These are phyloP conservation scores for Hypoxylon sp. DNA, from an alignment of 2,329 filamentous ascomycete genomes.

Conservation along the genomic window DNA sequence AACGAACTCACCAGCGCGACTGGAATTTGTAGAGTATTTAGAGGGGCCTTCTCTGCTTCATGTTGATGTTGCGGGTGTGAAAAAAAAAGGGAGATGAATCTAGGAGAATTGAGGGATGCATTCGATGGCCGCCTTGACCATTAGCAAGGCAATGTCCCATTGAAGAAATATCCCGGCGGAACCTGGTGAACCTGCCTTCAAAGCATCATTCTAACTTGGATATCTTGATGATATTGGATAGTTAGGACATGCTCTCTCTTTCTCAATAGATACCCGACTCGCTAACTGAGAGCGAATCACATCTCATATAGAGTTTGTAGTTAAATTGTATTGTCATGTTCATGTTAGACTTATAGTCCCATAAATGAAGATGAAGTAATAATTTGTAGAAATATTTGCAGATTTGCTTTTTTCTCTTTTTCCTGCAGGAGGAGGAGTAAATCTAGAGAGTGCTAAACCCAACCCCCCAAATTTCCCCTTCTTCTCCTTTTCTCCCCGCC, in stretches of 20 bases:
- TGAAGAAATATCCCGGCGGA: not conserved
- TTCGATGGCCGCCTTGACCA: not conserved
- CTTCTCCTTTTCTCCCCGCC: no score
- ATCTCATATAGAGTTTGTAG: not conserved
- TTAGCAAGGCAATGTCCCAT: not conserved
- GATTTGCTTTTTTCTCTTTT: not conserved
- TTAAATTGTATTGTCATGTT: not conserved
- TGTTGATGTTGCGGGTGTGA: not conserved
- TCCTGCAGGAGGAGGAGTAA: not conserved
- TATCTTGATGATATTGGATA: constrained; percentile 6
- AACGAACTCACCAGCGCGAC: constrained; percentile 32
- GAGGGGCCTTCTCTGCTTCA: not conserved
- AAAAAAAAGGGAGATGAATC: not conserved
- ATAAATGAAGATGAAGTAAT: not conserved
- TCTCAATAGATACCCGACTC: constrained; percentile 33
- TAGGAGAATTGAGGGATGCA: not conserved
- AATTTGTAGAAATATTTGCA: not conserved
- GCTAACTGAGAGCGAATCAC: constrained; percentile 5
- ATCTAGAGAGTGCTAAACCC: not conserved
- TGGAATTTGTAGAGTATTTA: constrained; percentile 10
- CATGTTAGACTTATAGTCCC: not conserved
- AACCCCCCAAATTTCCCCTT: not conserved
- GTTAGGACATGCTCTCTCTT: constrained; percentile 1
- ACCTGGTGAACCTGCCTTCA: not conserved
- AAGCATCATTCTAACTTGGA: constrained; percentile 1